Base-by-base conservation (phyloP, 768 basidiomycete genomes). In the Leccinum variicolor region DNA sequence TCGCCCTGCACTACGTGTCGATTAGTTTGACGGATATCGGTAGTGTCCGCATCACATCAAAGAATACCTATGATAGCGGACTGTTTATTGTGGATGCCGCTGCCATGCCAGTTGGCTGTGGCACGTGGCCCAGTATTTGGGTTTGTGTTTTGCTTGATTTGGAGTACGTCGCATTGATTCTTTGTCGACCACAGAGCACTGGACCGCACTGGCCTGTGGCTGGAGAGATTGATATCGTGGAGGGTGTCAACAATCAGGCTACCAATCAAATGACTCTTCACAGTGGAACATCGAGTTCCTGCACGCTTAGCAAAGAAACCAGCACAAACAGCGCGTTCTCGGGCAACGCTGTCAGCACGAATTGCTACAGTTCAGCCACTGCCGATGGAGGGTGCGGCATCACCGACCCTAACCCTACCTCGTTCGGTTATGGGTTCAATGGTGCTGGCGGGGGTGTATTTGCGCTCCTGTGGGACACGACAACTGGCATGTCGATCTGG, bases 71-170 rank as follows among this genome's bases (percentile, higher is more conserved):
- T 66, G 81, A 72, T 50, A 70, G 76, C n/a, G 90, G 90, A 4
- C 75, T 92, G 11, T 89, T 92, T 74, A 84, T 92, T 62, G 79
- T 89, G 17, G 90, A 91, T 64, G 81, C 90, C 55, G 78, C 67
- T 52, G 74, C 81, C 2, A 88, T 89, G 86, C 89, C 89, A 9
- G 78, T 82, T 53, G 90, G 90, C 0, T 89, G 86, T 66, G 77
- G 81, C 53, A 73, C 76, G 36, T 83, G 82, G 79, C 85, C 73
- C 74, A 88, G 87, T 71, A 87, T 75, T 55, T 81, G 80, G 81
- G 70, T 73, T 33, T 28, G 70, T 63, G 17, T 28, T 19, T 33
- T 34, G 25, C 13, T 25, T 39, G 3, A 17, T 53, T 46, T 31
- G 23, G 5, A 10, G 25, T 36, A 34, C 1, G 6, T n/a, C 21